Evolutionary conservation across 345 rosid species (phyloP), one percentile per base, ranked within the genome.

Genomic region (Linum trigynum): DNA sequence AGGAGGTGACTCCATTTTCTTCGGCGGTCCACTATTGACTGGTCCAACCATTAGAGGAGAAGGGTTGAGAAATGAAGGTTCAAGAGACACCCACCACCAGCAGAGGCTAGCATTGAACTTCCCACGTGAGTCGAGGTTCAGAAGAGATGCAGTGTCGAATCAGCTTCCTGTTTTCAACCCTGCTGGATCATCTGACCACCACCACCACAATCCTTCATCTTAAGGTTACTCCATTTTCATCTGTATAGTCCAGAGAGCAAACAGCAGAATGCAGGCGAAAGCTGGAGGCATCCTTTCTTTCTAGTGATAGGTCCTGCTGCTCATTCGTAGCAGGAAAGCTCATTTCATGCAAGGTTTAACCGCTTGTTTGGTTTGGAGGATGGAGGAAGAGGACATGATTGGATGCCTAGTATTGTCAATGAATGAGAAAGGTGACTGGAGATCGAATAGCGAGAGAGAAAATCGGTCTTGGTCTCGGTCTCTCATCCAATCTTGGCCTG

Each of bases 151-250:
- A 2, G 74, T 79, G 59, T 88, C 97, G 7, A 85, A 86, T 82
- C 99, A 94, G 80, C 92, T 94, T 59, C 97, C 99, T 3, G 97
- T 94, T 65, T 94, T 94, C 67, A 79, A 76, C 65, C 99, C 96
- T 0, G 88, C 83, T n/a, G 88, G 84, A 23, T 23, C 32, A 40
- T 71, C 45, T 12, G 74, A 67, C 56, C 67, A 78, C 67, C 78
- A 81, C 32, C 32, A 23, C 32, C 32, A 23, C 32, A 23, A 23
- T 23, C 32, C 32, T 23, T 23, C 32, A 23, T 23, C 32, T 23
- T 23, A 23, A 23, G 32, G 32, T 23, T 23, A 23, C 32, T 23
- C 32, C 32, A 23, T 23, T 23, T 23, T 23, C 32, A 23, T 23
- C 32, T 23, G 32, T 23, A 23, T 23, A 23, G 32, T 23, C 32